Evolutionary conservation across 805 yeast species (phyloP).

Genomic region (Myxozyma udenii): DNA sequence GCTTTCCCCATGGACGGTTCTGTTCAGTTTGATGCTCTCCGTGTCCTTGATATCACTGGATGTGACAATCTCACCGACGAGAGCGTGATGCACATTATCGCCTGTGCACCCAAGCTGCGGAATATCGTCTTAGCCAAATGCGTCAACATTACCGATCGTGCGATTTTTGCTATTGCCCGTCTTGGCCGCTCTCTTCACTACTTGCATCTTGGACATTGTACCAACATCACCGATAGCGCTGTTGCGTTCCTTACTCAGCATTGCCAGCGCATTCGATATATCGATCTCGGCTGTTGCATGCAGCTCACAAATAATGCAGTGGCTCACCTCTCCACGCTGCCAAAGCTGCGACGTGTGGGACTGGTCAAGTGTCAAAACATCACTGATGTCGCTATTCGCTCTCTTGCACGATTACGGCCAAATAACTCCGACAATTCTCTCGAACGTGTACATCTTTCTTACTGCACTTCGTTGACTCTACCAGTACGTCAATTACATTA

Average conservation of each 20-base stretch:
- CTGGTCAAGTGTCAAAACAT: conserved; percentile 86
- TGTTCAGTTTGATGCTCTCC: conserved; percentile 51
- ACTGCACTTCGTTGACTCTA: conserved; percentile 76
- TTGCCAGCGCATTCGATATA: conserved; percentile 84
- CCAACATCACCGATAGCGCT: conserved; percentile 83
- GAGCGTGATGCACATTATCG: conserved; percentile 67
- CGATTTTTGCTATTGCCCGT: conserved; percentile 65
- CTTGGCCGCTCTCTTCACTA: conserved; percentile 81
- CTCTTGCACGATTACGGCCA: conserved; percentile 52
- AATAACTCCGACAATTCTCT: conserved; percentile 74
- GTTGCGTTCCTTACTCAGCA: conserved; percentile 67
- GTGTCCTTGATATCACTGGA: conserved; percentile 81
- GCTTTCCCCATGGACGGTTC: conserved; percentile 5
- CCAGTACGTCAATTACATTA: conserved; percentile 35
- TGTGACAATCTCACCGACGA: conserved; percentile 79
- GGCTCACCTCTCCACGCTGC: conserved; percentile 68
- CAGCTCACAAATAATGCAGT: conserved; percentile 83
- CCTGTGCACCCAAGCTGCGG: conserved; percentile 77
- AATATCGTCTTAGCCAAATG: conserved; percentile 90
- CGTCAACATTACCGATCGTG: conserved; percentile 75
- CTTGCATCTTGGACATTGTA: conserved; percentile 91
- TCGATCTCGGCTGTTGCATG: conserved; percentile 91
- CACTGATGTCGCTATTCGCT: conserved; percentile 74
- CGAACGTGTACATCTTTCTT: conserved; percentile 90
- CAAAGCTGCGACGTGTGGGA: conserved; percentile 84